Conservation (phyloP, 163 green algal genomes). For the Scenedesmus sp. region DNA sequence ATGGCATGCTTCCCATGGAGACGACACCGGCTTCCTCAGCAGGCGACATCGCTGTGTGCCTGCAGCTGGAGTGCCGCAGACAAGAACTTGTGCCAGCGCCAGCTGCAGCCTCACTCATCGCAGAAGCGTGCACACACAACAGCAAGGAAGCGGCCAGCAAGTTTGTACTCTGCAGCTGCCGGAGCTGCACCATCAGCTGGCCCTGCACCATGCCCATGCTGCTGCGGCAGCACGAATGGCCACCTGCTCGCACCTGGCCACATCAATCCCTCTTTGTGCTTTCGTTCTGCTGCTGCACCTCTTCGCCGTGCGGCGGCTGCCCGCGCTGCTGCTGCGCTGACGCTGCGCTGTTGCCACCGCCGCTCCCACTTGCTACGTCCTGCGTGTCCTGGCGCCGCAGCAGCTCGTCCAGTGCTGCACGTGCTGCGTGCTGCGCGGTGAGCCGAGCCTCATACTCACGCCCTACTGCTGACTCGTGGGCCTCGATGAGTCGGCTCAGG, state of each 20-base stretch:
- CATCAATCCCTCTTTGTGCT: conserved; percentile 32
- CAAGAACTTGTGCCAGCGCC: no score
- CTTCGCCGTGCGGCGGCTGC: conserved; percentile 11
- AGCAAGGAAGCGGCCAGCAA: no score
- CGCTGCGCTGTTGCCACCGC: not conserved
- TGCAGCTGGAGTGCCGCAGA: no score
- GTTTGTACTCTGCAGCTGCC: not conserved
- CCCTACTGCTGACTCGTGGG: conserved; percentile 24
- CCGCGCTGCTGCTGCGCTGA: not conserved
- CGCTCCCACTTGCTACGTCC: not conserved
- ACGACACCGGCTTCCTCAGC: no score
- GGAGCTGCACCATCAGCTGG: not conserved
- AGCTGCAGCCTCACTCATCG: no score
- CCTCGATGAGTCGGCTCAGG: conserved; percentile 33
- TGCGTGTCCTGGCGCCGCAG: conserved; percentile 32
- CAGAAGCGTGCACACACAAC: not conserved
- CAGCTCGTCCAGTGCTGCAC: conserved; percentile 28
- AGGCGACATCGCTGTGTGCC: no score
- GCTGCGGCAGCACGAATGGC: not conserved
- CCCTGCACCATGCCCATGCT: not conserved
- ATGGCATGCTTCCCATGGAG: no score
- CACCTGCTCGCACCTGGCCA: not conserved
- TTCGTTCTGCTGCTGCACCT: conserved; percentile 30
- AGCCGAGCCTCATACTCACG: conserved; percentile 42
- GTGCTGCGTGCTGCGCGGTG: conserved; percentile 31